Evolutionary conservation across 352 stramenopile species (phyloP), one percentile per base, ranked within the genome.

Genomic region (Aphanomyces astaci): DNA sequence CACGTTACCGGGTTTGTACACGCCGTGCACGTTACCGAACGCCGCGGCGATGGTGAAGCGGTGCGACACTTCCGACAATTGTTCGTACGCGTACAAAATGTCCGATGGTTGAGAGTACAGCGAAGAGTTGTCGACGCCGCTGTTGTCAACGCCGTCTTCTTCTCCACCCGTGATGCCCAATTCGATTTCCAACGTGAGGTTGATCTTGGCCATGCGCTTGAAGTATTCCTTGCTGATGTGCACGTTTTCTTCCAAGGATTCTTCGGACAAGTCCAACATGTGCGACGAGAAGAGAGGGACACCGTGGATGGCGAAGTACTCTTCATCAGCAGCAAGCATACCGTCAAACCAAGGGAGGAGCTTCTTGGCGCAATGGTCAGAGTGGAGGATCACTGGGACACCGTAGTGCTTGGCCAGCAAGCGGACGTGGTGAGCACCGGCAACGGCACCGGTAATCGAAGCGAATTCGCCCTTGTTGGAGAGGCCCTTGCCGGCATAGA

Each of bases 1-100:
- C 66, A 99, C 96, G 79, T 99, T 99, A 76, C 96, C 96, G 51
- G 96, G 95, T 75, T 97, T 97, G 87, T 99, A 99, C 72, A 99
- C 96, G 75, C 96, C 96, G 82, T 99, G 95, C 36, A 98, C 94
- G 77, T 98, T 98, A 76, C 94, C 93, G 80, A 98, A 98, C 43
- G 94, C 94, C 52, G 94, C 94, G 64, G 96, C 96, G 76, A 98
- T 98, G 55, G 93, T 98, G 79, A 98, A 99, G 75, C 92, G 87
- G 67, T 89, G 71, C 77, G 84, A 86, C 55, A 98, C 83, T 66
- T 96, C 67, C 51, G 80, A 88, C 39, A 98, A 93, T 75, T 97
- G 84, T 77, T 98, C 95, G 86, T 98, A 98, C 40, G 93, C 89
- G 72, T 97, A 92, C 73, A 87, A 86, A 57, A 98, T 96, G 84